Conservation (phyloP, 2,329 filamentous ascomycete species). For the Geosmithia flava region DNA sequence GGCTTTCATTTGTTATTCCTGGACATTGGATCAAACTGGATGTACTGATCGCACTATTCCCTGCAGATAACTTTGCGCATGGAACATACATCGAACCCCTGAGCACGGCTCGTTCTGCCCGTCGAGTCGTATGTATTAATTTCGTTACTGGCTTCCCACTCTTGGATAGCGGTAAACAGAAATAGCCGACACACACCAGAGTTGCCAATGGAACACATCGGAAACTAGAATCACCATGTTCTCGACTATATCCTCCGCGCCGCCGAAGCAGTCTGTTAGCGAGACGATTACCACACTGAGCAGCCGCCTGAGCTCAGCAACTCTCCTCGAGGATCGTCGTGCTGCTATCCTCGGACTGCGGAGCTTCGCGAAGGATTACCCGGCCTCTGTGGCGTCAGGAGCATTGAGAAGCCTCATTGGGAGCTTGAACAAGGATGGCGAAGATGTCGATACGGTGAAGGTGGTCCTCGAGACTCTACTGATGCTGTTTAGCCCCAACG, state of each 20-base stretch:
- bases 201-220: constrained; percentile 15
- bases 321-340: constrained; percentile 84
- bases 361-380: constrained; percentile 93
- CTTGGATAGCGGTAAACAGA: neutral
- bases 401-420: constrained; percentile 81
- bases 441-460: constrained; percentile 94
- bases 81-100: neutral
- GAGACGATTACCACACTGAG: constrained; percentile 89
- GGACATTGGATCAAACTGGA: neutral
- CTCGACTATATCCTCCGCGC: constrained; percentile 51
- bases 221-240: constrained; percentile 33
- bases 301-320: constrained; percentile 76
- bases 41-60: neutral
- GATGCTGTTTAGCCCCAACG: constrained; percentile 71
- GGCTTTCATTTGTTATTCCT: neutral
- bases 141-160: neutral
- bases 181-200: constrained; percentile 1
- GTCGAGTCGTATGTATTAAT: neutral
- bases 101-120: neutral
- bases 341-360: constrained; percentile 85
- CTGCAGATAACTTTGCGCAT: neutral
- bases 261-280: constrained; percentile 89
- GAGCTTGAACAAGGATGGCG: constrained; percentile 73
- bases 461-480: constrained; percentile 88
- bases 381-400: constrained; percentile 87